Base-by-base conservation (phyloP, 805 yeast species). In the Lipomyces chichibuensis region DNA sequence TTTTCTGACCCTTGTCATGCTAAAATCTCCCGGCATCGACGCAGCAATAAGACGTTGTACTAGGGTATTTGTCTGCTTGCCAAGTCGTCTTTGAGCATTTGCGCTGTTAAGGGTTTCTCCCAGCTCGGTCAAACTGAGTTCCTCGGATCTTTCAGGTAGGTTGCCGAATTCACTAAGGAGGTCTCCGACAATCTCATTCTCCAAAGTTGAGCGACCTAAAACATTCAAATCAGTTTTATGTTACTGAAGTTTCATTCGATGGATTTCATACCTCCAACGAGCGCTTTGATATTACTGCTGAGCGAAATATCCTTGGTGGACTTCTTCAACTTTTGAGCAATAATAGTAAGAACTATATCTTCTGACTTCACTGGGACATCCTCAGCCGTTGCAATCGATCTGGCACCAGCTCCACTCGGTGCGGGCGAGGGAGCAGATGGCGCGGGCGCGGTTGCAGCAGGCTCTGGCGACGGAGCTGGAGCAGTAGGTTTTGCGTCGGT, bases 21-120 rank as follows among this genome's bases (percentile, higher is more conserved):
- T 89, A 80, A 93, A 95, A 29, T 98, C 99, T 84, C 99, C 99
- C 63, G 99, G 98, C 98, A 94, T 95, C 83, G 94, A 95, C 37
- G 97, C 89, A 9, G 98, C 88, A 84, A 92, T 90, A 76, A 94
- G 84, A 82, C 98, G 89, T 69, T 96, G 90, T 71, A 94, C 83
- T 75, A 94, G 84, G 37, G 97, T 89, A 46, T 92, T 81, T 1
- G 98, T 89, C 76, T 93, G 96, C 80, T 95, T 94, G 78, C 99
- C 99, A 72, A 94, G 85, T 71, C 87, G 84, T 72, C 98, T 98
- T 71, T 81, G 77, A 83, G 91, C 94, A 32, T 92, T 83, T 72
- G 92, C 97, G 46, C 46, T 39, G 82, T 93, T 97, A 86, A 94
- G 91, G 75, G 85, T 87, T 77, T 91, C 98, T 57, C 98, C 97